Evolutionary conservation across 2,329 filamentous ascomycete genomes (phyloP), one percentile per base, ranked within the genome.

Genomic region (Diaporthe sp.): DNA sequence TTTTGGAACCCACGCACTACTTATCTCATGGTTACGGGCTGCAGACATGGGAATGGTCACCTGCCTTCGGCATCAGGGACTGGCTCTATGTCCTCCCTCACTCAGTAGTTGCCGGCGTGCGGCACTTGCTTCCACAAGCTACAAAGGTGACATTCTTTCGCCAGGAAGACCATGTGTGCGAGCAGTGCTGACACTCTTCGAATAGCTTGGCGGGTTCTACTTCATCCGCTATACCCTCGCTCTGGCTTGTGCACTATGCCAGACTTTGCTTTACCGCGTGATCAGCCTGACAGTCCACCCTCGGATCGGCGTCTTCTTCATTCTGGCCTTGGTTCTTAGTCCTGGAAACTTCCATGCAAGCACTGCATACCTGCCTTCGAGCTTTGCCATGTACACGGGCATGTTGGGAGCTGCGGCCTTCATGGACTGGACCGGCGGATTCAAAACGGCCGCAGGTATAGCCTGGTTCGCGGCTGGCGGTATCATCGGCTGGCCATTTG

Each of bases 11-110:
- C 0, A 92, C 96, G 0, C 97, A 99, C 84, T 99, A 98, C 84
- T 90, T 99, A 39, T 94, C 92, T 76, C 95, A 98, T 87, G 94
- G 95, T 80, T 96, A 98, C 82, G 97, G 96, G 53, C 88, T 98
- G 70, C 96, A 99, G 86, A 99, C 97, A 1, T 99, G 97, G 97
- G 97, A 99, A 84, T 99, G 98, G 85, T 98, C 96, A 0, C 97
- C 97, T 7, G 93, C 96, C 75, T 98, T 94, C 85, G 94, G 95
- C 70, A 98, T 99, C 80, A 92, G 97, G 78, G 98, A 95, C 86
- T 99, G 97, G 97, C 88, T 95, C 31, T 99, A 99, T 81, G 88
- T 97, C 51, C 90, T 88, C 7, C 85, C 98, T 1, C 96, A 99
- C 84, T 94, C 95, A 37, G 79, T 93, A 28, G 85, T 94, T 61